phyloP scores from a whole-genome alignment of 2,329 filamentous ascomycete genomes.

The Trichoderma semiorbis region DNA sequence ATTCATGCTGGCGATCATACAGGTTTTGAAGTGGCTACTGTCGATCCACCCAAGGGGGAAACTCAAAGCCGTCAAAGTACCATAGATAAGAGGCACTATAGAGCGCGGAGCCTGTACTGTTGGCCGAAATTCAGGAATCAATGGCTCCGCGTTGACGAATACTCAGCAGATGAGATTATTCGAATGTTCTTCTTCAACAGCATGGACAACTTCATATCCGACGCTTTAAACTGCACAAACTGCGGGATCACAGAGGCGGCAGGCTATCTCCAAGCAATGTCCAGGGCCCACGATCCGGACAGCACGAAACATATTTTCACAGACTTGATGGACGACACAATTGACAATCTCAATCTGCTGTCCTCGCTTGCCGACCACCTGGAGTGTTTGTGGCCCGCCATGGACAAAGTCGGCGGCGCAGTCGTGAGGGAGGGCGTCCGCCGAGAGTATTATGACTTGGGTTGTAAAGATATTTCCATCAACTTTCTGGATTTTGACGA shows the following conservation, averaged over 20 bases:
- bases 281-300: background rate
- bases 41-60: background rate
- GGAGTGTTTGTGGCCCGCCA: slow-evolving; percentile 10
- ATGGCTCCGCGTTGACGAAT: background rate
- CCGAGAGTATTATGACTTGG: background rate
- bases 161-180: background rate
- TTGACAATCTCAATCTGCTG: slow-evolving; percentile 24
- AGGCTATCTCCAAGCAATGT: background rate
- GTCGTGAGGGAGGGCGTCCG: background rate
- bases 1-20: slow-evolving; percentile 24
- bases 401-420: background rate
- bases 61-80: background rate
- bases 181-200: background rate
- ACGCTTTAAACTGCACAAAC: background rate
- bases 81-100: background rate
- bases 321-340: slow-evolving; percentile 23
- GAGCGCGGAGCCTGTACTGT: background rate
- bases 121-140: background rate
- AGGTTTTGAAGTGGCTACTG: slow-evolving; percentile 14
- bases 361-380: slow-evolving; percentile 24
- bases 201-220: background rate
- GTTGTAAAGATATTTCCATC: slow-evolving; percentile 12
- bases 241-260: background rate
- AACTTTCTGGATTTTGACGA: slow-evolving; percentile 23
- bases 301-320: slow-evolving; percentile 18